Evolutionary conservation across 2,329 filamentous ascomycete genomes (phyloP).

Genomic region (Cladophialophora bantiana): DNA sequence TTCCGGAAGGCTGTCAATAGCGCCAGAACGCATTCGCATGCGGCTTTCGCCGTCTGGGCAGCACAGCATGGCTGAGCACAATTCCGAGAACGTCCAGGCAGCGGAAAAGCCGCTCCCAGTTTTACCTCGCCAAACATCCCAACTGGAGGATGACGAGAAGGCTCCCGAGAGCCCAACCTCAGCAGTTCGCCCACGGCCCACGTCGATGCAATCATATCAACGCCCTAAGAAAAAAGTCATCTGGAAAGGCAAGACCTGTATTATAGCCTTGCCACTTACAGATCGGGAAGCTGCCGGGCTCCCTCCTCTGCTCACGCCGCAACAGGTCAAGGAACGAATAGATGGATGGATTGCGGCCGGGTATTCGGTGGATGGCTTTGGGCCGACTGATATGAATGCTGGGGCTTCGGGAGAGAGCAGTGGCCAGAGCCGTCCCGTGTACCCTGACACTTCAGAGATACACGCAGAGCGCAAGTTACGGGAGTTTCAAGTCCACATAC

Average conservation of each 20-base stretch:
- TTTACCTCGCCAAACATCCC: constrained; percentile 18
- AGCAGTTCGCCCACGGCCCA: constrained; percentile 59
- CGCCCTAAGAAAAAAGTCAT: constrained; percentile 72
- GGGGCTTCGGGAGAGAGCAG: constrained; percentile 12
- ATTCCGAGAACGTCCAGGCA: constrained; percentile 10
- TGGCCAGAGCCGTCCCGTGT: constrained; percentile 53
- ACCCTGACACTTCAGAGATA: constrained; percentile 51
- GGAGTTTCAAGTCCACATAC: constrained; percentile 50
- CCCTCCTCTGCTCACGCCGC: constrained; percentile 48
- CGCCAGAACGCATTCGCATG: constrained; percentile 18
- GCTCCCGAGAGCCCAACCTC: constrained; percentile 32
- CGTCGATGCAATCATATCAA: constrained; percentile 42
- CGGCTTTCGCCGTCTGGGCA: constrained; percentile 17
- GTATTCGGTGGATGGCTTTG: constrained; percentile 53
- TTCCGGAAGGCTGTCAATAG: constrained; percentile 23
- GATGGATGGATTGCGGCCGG: constrained; percentile 53
- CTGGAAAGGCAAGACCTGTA: constrained; percentile 77
- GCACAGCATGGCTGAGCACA: constrained; percentile 22
- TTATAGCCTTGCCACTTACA: constrained; percentile 73
- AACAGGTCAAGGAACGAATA: constrained; percentile 50
- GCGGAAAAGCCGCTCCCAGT: constrained; percentile 22
- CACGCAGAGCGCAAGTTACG: constrained; percentile 46
- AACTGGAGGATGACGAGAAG: constrained; percentile 20
- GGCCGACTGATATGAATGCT: constrained; percentile 39
- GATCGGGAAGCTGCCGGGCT: constrained; percentile 66